Base-by-base conservation (phyloP, 2,329 filamentous ascomycete genomes). In the Cercospora sp. region DNA sequence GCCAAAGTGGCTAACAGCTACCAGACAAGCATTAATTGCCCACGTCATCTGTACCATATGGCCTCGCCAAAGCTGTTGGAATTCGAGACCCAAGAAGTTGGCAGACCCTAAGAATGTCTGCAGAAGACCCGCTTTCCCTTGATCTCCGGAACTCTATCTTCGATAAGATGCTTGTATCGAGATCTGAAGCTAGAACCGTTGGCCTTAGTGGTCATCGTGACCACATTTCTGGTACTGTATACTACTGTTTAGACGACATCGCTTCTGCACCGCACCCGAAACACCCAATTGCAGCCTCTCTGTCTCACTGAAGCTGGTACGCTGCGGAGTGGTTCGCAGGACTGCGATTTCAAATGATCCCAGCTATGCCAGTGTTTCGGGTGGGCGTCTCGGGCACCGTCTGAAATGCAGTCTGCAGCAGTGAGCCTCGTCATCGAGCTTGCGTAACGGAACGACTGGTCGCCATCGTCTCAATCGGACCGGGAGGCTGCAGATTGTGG, bases 121-220 rank as follows among this genome's bases (percentile, higher is more conserved):
- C 26, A 51, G 36, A 48, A 18, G 36, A 45, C 42, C 60, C 36
- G 36, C 16, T 62, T 40, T 36, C n/a, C 55, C 30, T 58, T 6
- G 30, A 28, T 59, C 12, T 26, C 51, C 51, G 23, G 12, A 64
- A 64, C 53, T 45, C 51, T 64, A 64, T 64, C 51, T 59, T 20
- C 31, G 51, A 58, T 64, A 58, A 58, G 51, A 58, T 64, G 51
- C 62, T 58, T 40, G 33, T 40, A 64, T 64, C 48, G 62, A 64
- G 62, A 57, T 64, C 28, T 16, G 28, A 40, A n/a, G 20, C 48
- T 64, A 13, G n/a, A n/a, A 42, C 31, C 13, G 55, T 31, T 23
- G 31, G 12, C 33, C 62, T 64, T 42, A 59, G 51, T 33, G 33
- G 33, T 59, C 51, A 57, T 58, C 20, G 62, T 7, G 33, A 31